phyloP scores from a whole-genome alignment of 2,329 filamentous ascomycete species.

The Sporothrix protearum region DNA sequence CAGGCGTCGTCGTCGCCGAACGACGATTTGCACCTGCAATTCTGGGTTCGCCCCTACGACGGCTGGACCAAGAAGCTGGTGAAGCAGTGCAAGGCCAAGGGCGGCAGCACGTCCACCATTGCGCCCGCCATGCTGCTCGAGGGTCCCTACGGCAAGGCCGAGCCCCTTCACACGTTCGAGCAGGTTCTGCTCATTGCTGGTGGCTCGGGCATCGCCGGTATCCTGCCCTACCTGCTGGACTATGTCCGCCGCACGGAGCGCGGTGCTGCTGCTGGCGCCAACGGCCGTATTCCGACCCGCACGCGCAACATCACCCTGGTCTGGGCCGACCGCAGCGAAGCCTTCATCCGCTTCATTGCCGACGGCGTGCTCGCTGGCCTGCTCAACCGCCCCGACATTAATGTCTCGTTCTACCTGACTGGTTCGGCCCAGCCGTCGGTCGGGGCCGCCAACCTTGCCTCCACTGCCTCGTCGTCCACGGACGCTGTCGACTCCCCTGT shows the following conservation, averaged over 20 bases:
- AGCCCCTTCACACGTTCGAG: slow-evolving; percentile 27
- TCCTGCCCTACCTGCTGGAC: slow-evolving; percentile 27
- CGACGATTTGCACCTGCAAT: slow-evolving; percentile 23
- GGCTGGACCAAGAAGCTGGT: slow-evolving; percentile 29
- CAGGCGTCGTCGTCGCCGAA: not conserved
- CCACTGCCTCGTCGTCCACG: slow-evolving; percentile 13
- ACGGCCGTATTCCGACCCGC: slow-evolving; percentile 21
- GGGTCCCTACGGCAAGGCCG: slow-evolving; percentile 29
- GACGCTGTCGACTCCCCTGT: slow-evolving; percentile 5
- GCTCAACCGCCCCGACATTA: slow-evolving; percentile 22
- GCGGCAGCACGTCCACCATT: slow-evolving; percentile 5
- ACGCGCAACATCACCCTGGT: slow-evolving; percentile 25
- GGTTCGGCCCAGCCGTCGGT: not conserved
- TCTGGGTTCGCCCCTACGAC: slow-evolving; percentile 27
- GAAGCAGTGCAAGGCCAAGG: slow-evolving; percentile 23
- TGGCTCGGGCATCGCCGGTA: slow-evolving; percentile 28
- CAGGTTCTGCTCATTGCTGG: slow-evolving; percentile 28
- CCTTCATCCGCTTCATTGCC: slow-evolving; percentile 19
- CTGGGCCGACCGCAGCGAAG: slow-evolving; percentile 26
- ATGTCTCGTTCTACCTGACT: slow-evolving; percentile 18
- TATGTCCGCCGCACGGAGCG: slow-evolving; percentile 23
- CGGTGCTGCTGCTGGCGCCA: not conserved
- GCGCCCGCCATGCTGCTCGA: slow-evolving; percentile 26
- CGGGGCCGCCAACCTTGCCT: not conserved
- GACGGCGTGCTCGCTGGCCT: slow-evolving; percentile 11